Base-by-base conservation (phyloP, 129 eudicot species). In the Oenanthe sinensis region DNA sequence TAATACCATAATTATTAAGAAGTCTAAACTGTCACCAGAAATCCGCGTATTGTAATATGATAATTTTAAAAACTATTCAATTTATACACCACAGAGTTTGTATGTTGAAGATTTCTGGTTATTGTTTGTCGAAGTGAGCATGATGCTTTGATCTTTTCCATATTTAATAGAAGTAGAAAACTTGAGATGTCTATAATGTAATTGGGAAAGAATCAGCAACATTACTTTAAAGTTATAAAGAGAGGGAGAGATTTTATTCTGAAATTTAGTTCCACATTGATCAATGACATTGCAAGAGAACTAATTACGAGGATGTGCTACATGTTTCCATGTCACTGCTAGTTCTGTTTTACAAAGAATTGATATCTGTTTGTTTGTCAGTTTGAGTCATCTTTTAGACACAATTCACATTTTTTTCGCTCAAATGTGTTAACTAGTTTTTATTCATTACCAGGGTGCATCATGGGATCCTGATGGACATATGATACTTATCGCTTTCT, bases 391-490 rank as follows among this genome's bases (percentile, higher is more conserved):
- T 73, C 37, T 20, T 72, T 43, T 72, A 20, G 50, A 50, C 63
- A 37, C 12, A 1, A 44, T 39, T n/a, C 28, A 8, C 26, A 11
- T 71, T 42, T 42, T 65, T 26, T 22, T 45, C 45, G 44, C 37
- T 24, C 19, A 19, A 46, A 9, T 19, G 3, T 43, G 50, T 79
- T 9, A 5, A 47, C 30, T n/a, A n/a, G 10, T n/a, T 40, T 76
- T 78, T 75, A n/a, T 76, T 67, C 54, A 78, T 80, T 79, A 46
- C 55, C 85, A 95, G 99, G 97, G 99, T 81, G 99, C 99, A 85
- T 77, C 97, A 70, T 96, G 99, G 99, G 99, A 96, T 92, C 99
- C 99, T 60, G 95, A 96, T 85, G 97, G 99, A 44, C 93, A 91
- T 77, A 92, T 90, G 92, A 85, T 96, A 80, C 92, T 96, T 75